phyloP scores from a whole-genome alignment of 2,329 filamentous ascomycete species.

The Polychaeton citri region DNA sequence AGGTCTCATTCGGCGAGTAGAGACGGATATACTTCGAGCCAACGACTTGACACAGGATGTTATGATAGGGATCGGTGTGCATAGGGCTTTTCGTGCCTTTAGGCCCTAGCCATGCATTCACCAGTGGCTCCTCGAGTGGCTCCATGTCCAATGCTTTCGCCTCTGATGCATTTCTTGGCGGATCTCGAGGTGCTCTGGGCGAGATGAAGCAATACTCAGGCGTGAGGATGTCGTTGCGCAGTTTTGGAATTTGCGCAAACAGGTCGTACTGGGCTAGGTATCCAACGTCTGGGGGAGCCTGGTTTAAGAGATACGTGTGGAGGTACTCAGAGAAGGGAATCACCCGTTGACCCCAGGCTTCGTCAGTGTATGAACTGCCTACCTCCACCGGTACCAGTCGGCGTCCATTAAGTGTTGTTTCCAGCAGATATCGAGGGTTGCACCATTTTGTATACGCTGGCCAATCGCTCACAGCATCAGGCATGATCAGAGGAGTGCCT shows the following conservation, averaged over 20 bases:
- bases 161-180: constrained; percentile 46
- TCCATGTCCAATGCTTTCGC: constrained; percentile 5
- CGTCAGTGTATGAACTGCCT: constrained; percentile 76
- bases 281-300: constrained; percentile 31
- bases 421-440: constrained; percentile 58
- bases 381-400: constrained; percentile 72
- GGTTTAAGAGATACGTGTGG: constrained; percentile 40
- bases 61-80: constrained; percentile 90
- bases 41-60: constrained; percentile 78
- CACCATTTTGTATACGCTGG: constrained; percentile 68
- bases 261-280: constrained; percentile 92
- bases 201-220: constrained; percentile 75
- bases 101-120: constrained; percentile 92
- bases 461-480: constrained; percentile 54
- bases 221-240: constrained; percentile 61
- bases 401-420: constrained; percentile 59
- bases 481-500: constrained; percentile 53
- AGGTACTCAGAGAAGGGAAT: constrained; percentile 64
- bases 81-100: constrained; percentile 78
- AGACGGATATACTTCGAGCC: constrained; percentile 85
- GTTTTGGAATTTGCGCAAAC: constrained; percentile 63
- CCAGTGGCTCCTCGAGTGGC: constrained; percentile 42
- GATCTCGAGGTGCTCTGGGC: constrained; percentile 55
- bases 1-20: constrained; percentile 55
- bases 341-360: constrained; percentile 71